These are phyloP conservation scores for Xylaria grammica DNA, from an alignment of 495 filamentous ascomycete species.

Conservation along the genomic window DNA sequence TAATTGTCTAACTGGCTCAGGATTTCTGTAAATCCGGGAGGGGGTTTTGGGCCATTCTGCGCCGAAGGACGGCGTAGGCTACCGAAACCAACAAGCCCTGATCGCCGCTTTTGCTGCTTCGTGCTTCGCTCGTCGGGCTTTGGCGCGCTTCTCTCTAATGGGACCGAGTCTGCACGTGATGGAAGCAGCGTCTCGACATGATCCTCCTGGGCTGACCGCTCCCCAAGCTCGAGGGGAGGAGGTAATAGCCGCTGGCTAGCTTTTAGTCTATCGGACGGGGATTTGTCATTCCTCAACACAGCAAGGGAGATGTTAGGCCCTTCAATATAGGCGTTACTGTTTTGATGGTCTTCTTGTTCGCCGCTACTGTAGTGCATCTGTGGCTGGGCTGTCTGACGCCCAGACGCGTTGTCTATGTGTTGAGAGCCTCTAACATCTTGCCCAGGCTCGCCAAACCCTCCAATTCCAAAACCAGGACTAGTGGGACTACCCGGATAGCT, in stretches of 20 bases:
- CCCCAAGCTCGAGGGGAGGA: slow-evolving; percentile 32
- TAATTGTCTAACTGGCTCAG: slow-evolving; percentile 13
- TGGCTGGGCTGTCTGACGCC: background rate
- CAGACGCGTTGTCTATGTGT: background rate
- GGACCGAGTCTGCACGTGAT: background rate
- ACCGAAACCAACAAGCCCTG: slow-evolving; percentile 12
- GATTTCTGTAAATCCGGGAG: slow-evolving; percentile 20
- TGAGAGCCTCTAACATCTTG: background rate
- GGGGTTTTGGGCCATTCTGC: slow-evolving; percentile 1
- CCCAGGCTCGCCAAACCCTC: background rate
- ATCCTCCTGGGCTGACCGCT: slow-evolving; percentile 22
- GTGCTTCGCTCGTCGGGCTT: background rate
- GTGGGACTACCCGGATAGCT: slow-evolving; percentile 17
- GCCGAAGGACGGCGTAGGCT: background rate
- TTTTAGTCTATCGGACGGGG: slow-evolving; percentile 1
- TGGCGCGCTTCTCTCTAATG: background rate
- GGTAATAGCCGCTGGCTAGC: slow-evolving; percentile 3
- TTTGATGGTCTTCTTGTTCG: background rate
- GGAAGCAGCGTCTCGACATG: slow-evolving; percentile 35
- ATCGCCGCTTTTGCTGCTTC: background rate
- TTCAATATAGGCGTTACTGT: background rate
- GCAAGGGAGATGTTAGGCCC: background rate
- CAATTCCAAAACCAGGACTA: background rate
- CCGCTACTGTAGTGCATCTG: background rate
- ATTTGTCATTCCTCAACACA: background rate